Percentiles rank a stretch among this genome's conserved stretches.
phyloP scores from a whole-genome alignment of 192 early-diverging fungal genomes.

The Coemansia sp. region DNA sequence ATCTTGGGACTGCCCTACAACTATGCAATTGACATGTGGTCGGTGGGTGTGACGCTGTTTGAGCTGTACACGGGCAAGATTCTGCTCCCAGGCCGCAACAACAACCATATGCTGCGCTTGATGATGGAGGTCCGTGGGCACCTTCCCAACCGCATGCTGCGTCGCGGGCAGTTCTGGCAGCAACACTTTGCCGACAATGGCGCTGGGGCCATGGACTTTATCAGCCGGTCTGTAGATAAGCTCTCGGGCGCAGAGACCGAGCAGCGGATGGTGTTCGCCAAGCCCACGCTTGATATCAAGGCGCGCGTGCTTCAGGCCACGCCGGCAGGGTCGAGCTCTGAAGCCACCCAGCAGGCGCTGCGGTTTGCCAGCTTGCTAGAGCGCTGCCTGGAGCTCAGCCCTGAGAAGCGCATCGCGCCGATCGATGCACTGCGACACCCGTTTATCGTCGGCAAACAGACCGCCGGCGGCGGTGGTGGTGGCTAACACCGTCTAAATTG shows the following conservation, averaged over 20 bases:
- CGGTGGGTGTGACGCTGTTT: slow-evolving; percentile 88
- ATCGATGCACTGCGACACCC: slow-evolving; percentile 84
- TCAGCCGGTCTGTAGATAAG: slow-evolving; percentile 45
- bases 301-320: slow-evolving; percentile 60
- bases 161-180: slow-evolving; percentile 72
- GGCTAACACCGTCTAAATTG: too few relatives aligned
- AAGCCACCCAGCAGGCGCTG: slow-evolving; percentile 50
- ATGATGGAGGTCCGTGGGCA: slow-evolving; percentile 94
- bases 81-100: slow-evolving; percentile 86
- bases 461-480: too few relatives aligned
- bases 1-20: slow-evolving; percentile 89
- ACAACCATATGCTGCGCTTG: slow-evolving; percentile 93
- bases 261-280: slow-evolving; percentile 60
- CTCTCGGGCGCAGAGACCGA: slow-evolving; percentile 66
- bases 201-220: slow-evolving; percentile 38
- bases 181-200: slow-evolving; percentile 86
- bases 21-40: slow-evolving; percentile 91
- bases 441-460: slow-evolving; percentile 56
- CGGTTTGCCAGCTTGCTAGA: slow-evolving; percentile 84
- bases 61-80: slow-evolving; percentile 96
- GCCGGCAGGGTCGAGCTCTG: slow-evolving; percentile 26
- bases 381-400: slow-evolving; percentile 73
- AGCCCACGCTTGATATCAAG: slow-evolving; percentile 70
- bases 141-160: slow-evolving; percentile 78
- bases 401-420: slow-evolving; percentile 84